Percentiles rank a stretch among this genome's conserved stretches.
phyloP scores from a whole-genome alignment of 495 filamentous ascomycete genomes.

The Tricharina praecox region DNA sequence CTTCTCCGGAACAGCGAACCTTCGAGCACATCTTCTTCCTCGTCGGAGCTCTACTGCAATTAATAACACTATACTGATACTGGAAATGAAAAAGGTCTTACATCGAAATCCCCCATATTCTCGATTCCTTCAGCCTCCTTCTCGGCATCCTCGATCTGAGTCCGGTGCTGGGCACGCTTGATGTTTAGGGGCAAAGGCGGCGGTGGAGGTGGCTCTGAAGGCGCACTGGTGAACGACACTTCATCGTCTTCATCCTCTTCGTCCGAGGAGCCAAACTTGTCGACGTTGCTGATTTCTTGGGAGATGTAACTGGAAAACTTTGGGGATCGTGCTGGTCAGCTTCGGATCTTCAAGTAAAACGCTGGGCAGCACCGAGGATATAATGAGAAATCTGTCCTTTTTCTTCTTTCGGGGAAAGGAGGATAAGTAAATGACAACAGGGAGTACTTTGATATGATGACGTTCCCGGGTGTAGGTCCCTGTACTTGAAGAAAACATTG shows the following conservation, averaged over 20 bases:
- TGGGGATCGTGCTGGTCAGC: conserved; percentile 13
- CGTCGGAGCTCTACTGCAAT: conserved; percentile 19
- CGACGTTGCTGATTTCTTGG: conserved; percentile 26
- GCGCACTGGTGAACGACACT: conserved; percentile 19
- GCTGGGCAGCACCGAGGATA: no score
- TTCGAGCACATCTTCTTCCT: conserved; percentile 19
- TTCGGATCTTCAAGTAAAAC: conserved; percentile 6
- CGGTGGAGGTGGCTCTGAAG: conserved; percentile 21
- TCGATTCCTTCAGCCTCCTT: conserved; percentile 7
- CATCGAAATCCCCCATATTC: conserved; percentile 21
- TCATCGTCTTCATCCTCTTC: conserved; percentile 22
- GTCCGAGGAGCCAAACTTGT: conserved; percentile 24
- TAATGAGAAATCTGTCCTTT: conserved; percentile 24
- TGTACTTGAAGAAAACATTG: conserved; percentile 3
- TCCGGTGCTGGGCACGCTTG: conserved; percentile 3
- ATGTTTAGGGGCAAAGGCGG: conserved; percentile 23
- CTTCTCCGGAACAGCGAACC: conserved; percentile 10
- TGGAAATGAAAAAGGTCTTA: conserved; percentile 7
- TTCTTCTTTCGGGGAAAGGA: no score
- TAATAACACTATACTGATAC: not conserved
- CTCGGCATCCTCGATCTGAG: conserved; percentile 21
- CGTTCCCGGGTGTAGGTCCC: conserved; percentile 2
- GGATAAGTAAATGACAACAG: not conserved
- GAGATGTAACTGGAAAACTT: conserved; percentile 25
- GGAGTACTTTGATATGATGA: no score